phyloP scores from a whole-genome alignment of 768 basidiomycete genomes.

The Hortiboletus flavorubellus region DNA sequence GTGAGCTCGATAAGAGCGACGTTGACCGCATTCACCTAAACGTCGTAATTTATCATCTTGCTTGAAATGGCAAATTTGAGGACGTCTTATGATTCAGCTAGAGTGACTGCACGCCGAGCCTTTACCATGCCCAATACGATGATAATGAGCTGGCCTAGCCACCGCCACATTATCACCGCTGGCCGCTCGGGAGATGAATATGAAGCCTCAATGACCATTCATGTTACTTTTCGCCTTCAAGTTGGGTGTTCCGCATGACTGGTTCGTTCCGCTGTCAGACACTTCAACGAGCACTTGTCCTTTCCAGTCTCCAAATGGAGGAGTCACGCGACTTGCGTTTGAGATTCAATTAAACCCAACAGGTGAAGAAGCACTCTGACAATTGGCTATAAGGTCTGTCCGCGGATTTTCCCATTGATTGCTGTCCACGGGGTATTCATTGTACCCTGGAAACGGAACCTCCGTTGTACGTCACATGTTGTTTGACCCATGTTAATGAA shows the following conservation, averaged over 20 bases:
- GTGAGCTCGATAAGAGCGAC: slow-evolving; percentile 18
- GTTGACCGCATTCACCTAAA: slow-evolving; percentile 10
- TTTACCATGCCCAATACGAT: slow-evolving; percentile 25
- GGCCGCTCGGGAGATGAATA: slow-evolving; percentile 39
- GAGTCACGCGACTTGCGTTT: slow-evolving; percentile 9
- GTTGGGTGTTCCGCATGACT: slow-evolving; percentile 22
- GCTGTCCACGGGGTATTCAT: neutral
- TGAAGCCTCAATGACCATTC: slow-evolving; percentile 59
- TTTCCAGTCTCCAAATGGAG: neutral
- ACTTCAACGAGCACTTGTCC: slow-evolving; percentile 5
- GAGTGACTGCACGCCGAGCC: slow-evolving; percentile 19
- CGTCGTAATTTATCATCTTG: slow-evolving; percentile 8
- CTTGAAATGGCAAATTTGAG: neutral
- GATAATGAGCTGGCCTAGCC: slow-evolving; percentile 35
- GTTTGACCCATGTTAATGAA: neutral
- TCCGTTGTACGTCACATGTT: neutral
- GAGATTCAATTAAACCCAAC: slow-evolving; percentile 1
- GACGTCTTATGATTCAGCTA: slow-evolving; percentile 2
- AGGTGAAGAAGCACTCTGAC: neutral
- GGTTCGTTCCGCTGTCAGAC: slow-evolving; percentile 74
- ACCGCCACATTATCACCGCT: slow-evolving; percentile 38
- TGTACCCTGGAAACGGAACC: neutral
- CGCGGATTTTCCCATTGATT: neutral
- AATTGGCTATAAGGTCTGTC: neutral
- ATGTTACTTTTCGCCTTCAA: slow-evolving; percentile 11